Conservation (phyloP, 2,329 filamentous ascomycete species). For the Pyrenophora tritici-repentis region DNA sequence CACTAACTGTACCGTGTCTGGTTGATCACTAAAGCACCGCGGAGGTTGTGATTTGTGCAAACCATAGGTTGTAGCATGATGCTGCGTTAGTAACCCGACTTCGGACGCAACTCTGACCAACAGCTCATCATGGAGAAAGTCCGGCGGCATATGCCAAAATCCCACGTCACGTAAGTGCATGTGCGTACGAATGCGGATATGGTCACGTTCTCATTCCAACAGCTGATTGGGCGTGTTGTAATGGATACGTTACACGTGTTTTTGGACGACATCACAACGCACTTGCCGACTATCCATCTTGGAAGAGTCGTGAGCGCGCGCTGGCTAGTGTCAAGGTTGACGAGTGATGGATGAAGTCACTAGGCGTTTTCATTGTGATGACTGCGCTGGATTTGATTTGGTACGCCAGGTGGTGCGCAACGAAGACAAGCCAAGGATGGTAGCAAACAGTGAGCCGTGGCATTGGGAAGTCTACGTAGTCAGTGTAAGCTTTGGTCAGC, state of each 20-base stretch:
- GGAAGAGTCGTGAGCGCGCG: no score
- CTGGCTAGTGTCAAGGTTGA: no score
- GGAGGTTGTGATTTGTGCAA: constrained; percentile 12
- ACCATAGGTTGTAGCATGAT: not conserved
- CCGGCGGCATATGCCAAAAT: not conserved
- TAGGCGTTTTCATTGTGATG: no score
- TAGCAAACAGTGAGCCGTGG: no score
- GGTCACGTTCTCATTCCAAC: not conserved
- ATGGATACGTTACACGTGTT: no score
- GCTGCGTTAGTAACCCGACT: constrained; percentile 1
- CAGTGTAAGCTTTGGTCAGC: not conserved
- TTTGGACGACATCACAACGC: no score
- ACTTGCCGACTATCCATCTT: no score
- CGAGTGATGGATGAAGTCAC: no score
- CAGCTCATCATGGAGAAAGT: not conserved
- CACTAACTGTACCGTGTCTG: constrained; percentile 8
- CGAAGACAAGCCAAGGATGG: no score
- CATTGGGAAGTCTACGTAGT: no score
- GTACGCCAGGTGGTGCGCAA: not conserved
- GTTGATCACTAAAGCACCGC: constrained; percentile 5
- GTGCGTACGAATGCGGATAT: not conserved
- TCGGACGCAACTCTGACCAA: constrained; percentile 6
- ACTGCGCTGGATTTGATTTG: no score
- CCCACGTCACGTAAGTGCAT: not conserved
- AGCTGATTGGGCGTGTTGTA: not conserved